These are phyloP conservation scores for Globisporangium recalcitrans DNA, from an alignment of 352 stramenopile species.

Conservation along the genomic window DNA sequence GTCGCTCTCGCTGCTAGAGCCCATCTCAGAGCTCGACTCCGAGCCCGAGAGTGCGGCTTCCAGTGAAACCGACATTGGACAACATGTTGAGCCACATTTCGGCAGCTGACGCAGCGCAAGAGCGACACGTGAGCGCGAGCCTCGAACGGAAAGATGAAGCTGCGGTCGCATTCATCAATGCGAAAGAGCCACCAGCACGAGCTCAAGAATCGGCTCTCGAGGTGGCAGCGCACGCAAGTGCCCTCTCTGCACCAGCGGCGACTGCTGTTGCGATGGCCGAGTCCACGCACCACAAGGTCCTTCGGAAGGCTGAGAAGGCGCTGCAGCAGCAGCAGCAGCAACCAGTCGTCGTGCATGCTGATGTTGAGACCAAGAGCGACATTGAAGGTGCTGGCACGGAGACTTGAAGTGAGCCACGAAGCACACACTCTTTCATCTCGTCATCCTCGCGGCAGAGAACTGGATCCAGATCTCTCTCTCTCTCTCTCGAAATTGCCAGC, in stretches of 20 bases:
- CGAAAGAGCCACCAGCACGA: neutral
- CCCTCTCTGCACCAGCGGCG: neutral
- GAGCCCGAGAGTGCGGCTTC: neutral
- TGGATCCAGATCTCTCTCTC: too few species aligned
- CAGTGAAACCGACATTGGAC: neutral
- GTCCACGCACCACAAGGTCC: neutral
- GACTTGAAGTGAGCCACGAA: too few species aligned
- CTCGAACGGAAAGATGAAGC: neutral
- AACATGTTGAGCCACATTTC: conserved; percentile 1
- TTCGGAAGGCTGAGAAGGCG: conserved; percentile 14
- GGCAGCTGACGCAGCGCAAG: neutral
- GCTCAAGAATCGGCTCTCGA: neutral
- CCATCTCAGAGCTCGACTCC: conserved; percentile 4
- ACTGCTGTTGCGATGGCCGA: conserved; percentile 22
- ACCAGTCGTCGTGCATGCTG: too few species aligned
- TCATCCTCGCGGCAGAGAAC: too few species aligned
- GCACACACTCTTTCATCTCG: too few species aligned
- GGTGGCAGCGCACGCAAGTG: neutral
- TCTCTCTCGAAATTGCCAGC: too few species aligned
- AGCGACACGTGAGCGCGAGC: neutral
- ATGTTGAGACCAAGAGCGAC: too few species aligned
- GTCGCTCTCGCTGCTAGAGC: neutral
- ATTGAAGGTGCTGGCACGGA: too few species aligned
- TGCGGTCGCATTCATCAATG: neutral
- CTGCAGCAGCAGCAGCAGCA: too few species aligned